Evolutionary conservation across 805 yeast species (phyloP).

Genomic region (Saccharomycopsis sp.): DNA sequence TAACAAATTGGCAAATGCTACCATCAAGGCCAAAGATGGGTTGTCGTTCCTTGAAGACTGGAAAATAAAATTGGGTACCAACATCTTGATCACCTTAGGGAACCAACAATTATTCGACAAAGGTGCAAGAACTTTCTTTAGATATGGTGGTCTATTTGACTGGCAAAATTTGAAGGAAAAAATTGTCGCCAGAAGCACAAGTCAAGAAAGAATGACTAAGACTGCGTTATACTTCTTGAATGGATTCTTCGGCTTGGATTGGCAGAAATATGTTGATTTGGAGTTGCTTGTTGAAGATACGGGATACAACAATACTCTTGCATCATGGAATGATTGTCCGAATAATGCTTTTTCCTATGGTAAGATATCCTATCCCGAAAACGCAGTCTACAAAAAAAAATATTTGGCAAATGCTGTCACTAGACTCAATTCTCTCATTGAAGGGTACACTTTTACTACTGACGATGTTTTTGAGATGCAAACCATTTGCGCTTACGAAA

Average conservation of each 20-base stretch:
- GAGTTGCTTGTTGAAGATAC: constrained; percentile 21
- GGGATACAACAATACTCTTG: constrained; percentile 23
- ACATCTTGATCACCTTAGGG: constrained; percentile 21
- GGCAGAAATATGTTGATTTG: constrained; percentile 22
- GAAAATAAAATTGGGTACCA: constrained; percentile 17
- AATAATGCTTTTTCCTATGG: constrained; percentile 12
- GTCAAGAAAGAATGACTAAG: constrained; percentile 41
- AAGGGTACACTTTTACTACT: constrained; percentile 45
- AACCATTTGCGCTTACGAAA: constrained; percentile 68
- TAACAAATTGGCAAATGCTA: constrained; percentile 33
- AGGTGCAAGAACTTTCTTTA: constrained; percentile 21
- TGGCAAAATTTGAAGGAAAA: constrained; percentile 11
- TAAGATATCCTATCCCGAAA: constrained; percentile 1
- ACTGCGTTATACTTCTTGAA: constrained; percentile 41
- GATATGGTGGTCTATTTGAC: constrained; percentile 22
- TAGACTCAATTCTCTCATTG: constrained; percentile 49
- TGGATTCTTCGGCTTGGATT: constrained; percentile 39
- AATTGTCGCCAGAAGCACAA: constrained; percentile 29
- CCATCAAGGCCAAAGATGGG: constrained; percentile 37
- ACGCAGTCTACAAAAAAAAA: constrained; percentile 1
- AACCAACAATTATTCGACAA: constrained; percentile 24
- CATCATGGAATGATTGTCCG: constrained; percentile 14
- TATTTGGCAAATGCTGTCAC: constrained; percentile 48
- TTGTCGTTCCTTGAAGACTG: constrained; percentile 46
- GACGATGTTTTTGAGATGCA: constrained; percentile 49